Evolutionary conservation across 371 early-diverging fungal species (phyloP).

Genomic region (Fennellomyces sp.): DNA sequence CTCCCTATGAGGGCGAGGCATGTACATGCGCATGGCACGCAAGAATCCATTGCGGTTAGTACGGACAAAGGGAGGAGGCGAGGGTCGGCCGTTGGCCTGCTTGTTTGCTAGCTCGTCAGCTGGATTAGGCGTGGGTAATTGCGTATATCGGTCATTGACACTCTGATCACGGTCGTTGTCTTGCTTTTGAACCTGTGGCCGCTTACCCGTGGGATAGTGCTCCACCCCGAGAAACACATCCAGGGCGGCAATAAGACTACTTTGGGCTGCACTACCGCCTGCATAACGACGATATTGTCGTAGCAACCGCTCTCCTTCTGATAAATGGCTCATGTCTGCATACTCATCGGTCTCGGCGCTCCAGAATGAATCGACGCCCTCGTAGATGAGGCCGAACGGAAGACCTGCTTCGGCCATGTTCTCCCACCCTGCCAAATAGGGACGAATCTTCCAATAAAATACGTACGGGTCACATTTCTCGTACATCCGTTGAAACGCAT

Average conservation of each 20-base stretch:
- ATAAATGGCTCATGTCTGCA: constrained; percentile 56
- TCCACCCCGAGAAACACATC: constrained; percentile 93
- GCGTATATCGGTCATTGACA: constrained; percentile 36
- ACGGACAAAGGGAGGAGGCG: constrained; percentile 50
- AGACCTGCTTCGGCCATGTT: constrained; percentile 87
- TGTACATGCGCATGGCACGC: constrained; percentile 91
- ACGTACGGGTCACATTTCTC: constrained; percentile 94
- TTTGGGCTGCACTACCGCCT: constrained; percentile 96
- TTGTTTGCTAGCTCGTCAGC: constrained; percentile 30
- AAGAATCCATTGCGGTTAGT: constrained; percentile 66
- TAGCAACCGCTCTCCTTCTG: constrained; percentile 60
- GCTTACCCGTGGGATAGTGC: constrained; percentile 79
- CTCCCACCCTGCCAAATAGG: constrained; percentile 93
- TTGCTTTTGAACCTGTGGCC: constrained; percentile 25
- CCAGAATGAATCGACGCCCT: constrained; percentile 75
- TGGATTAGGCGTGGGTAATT: constrained; percentile 36
- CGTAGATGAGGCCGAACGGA: constrained; percentile 89
- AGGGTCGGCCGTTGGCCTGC: constrained; percentile 21
- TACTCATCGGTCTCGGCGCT: constrained; percentile 51
- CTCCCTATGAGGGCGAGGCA: constrained; percentile 86
- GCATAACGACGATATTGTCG: constrained; percentile 76
- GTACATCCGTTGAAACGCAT: constrained; percentile 82
- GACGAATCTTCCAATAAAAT: constrained; percentile 94
- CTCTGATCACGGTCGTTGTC: constrained; percentile 9
- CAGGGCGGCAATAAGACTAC: constrained; percentile 88